A percentile compares a stretch with the other conserved stretches of the same genome.
Evolutionary conservation across 495 filamentous ascomycete species (phyloP).

Genomic region (Collariella sp.): DNA sequence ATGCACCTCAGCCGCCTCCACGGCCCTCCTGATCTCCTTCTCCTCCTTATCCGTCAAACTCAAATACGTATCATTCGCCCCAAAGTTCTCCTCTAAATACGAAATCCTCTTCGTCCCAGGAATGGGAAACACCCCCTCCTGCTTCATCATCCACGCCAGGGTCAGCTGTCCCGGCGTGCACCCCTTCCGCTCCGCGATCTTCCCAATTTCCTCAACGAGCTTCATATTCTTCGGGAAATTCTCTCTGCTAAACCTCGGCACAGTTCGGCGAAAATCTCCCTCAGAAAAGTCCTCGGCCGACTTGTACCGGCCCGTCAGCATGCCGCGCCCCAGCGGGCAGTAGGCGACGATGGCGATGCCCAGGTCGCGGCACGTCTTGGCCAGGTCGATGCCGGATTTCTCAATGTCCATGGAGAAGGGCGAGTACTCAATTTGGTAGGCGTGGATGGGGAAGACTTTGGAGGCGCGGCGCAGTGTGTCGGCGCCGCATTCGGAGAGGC

Average conservation of each 20-base stretch:
- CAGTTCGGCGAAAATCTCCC: slow-evolving; percentile 37
- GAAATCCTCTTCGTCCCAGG: slow-evolving; percentile 11
- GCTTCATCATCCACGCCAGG: slow-evolving; percentile 57
- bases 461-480: slow-evolving; percentile 23
- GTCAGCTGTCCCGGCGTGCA: slow-evolving; percentile 66
- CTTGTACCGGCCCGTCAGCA: slow-evolving; percentile 54
- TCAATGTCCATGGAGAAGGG: slow-evolving; percentile 21
- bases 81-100: slow-evolving; percentile 12
- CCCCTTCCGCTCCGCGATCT: slow-evolving; percentile 59
- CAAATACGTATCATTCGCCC: background rate
- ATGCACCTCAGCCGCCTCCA: slow-evolving; percentile 7
- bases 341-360: slow-evolving; percentile 63
- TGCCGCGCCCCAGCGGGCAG: slow-evolving; percentile 45
- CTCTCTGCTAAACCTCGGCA: slow-evolving; percentile 60
- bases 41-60: slow-evolving; percentile 5
- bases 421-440: slow-evolving; percentile 24
- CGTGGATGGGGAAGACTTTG: slow-evolving; percentile 20
- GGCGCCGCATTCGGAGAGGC: slow-evolving; percentile 28
- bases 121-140: slow-evolving; percentile 40
- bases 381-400: background rate
- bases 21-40: slow-evolving; percentile 1
- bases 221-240: slow-evolving; percentile 66
- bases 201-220: slow-evolving; percentile 56
- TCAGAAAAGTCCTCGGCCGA: slow-evolving; percentile 54
- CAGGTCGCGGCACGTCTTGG: slow-evolving; percentile 32